Base-by-base conservation (phyloP, 176 grass and related monocot genomes). In the Oryza brachyantha region DNA sequence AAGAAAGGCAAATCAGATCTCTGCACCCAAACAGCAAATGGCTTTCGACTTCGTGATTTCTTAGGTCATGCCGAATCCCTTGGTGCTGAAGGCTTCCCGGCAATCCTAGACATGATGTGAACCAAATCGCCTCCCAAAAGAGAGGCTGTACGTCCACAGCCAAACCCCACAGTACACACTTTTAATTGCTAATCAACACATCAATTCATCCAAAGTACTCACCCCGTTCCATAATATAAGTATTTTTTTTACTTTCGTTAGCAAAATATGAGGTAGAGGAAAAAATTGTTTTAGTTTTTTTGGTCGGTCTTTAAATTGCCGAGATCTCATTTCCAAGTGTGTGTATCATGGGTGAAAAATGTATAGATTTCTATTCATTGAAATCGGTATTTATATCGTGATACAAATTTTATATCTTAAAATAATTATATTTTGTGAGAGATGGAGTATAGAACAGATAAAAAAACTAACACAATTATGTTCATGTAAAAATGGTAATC, bases 61-160 rank as follows among this genome's bases (percentile, higher is more conserved):
- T 88, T 64, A 78, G 72, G 68, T 79, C 86, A 61, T 31, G 68
- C 68, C 29, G 80, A 79, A 84, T 88, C 80, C 39, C n/a, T 62
- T 73, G 69, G 69, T 40, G 74, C 68, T 32, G 8, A 60, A 83
- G 48, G 61, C 68, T 81, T 81, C 11, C 64, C 32, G 66, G 73
- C 79, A 67, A 80, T 79, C 29, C n/a, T 10, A 83, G 80, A 79
- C 75, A 88, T 13, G 80, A 79, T 74, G 75, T 73, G 86, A 84
- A 46, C 38, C 70, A 81, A 1, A 74, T 84, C 69, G 60, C 61
- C 21, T 83, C 86, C 12, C 75, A 74, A 88, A 88, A 88, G 80
- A 79, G 65, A 50, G 54, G 46, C 3, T 48, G 26, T n/a, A n/a
- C n/a, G n/a, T 26, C 29, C 64, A 38, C 64, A 17, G 16, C 8